Percentiles rank a stretch among this genome's conserved stretches.
Conservation (phyloP, 768 basidiomycete species). For the Phaffia australis region DNA sequence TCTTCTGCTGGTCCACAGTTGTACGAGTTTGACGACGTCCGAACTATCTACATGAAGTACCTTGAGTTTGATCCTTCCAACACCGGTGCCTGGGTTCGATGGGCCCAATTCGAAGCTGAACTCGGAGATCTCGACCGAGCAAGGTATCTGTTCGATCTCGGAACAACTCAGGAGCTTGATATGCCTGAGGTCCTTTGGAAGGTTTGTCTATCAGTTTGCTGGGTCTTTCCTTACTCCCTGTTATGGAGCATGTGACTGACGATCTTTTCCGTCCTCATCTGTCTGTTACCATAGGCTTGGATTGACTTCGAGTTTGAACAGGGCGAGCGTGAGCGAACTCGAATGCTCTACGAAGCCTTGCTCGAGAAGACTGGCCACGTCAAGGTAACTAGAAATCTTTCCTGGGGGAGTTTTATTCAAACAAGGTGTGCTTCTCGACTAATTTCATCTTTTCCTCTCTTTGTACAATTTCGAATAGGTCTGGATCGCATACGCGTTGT, state of each 20-base stretch:
- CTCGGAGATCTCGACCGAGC: conserved; percentile 79
- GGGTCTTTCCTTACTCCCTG: background rate
- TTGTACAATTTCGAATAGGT: conserved; percentile 39
- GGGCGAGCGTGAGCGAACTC: conserved; percentile 73
- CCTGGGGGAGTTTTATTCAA: background rate
- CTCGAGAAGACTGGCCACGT: conserved; percentile 77
- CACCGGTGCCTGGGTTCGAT: conserved; percentile 90
- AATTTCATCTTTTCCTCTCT: background rate
- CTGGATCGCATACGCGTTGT: conserved; percentile 89
- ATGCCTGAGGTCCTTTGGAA: conserved; percentile 67
- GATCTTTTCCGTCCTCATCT: background rate
- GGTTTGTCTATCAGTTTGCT: conserved; percentile 20
- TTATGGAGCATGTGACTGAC: background rate
- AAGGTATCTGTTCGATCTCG: conserved; percentile 88
- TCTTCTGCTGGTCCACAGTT: conserved; percentile 45
- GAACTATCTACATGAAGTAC: conserved; percentile 85
- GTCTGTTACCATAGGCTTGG: conserved; percentile 67
- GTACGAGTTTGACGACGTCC: conserved; percentile 88
- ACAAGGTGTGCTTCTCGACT: background rate
- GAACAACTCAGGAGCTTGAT: conserved; percentile 61
- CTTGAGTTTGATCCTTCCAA: conserved; percentile 89
- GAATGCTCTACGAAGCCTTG: conserved; percentile 80
- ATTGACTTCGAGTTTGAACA: conserved; percentile 94
- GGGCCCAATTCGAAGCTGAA: conserved; percentile 77
- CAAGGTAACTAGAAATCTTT: conserved; percentile 43